phyloP scores from a whole-genome alignment of 2,329 filamentous ascomycete genomes.

The Rutstroemia sp. region DNA sequence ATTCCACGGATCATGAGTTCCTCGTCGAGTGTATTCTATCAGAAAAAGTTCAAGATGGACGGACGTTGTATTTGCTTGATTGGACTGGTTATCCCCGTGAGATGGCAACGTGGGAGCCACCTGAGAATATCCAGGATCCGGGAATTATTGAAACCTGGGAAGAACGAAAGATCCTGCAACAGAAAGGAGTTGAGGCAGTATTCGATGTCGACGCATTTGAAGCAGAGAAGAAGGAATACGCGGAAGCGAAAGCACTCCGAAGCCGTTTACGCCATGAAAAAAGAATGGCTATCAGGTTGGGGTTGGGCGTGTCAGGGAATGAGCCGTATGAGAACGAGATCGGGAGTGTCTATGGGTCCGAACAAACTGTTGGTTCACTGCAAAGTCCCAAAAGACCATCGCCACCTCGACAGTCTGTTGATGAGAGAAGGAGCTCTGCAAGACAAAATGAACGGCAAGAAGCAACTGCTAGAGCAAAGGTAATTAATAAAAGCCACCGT shows the following conservation, averaged over 20 bases:
- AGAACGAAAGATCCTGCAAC: slow-evolving; percentile 20
- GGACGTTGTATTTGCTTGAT: slow-evolving; percentile 49
- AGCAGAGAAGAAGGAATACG: not conserved
- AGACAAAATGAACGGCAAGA: not conserved
- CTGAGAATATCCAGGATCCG: slow-evolving; percentile 32
- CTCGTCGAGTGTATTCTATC: slow-evolving; percentile 41
- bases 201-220: slow-evolving; percentile 22
- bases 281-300: too few species aligned
- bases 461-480: not conserved
- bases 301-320: not conserved
- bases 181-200: slow-evolving; percentile 12
- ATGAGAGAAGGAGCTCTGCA: not conserved
- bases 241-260: slow-evolving; percentile 12
- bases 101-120: slow-evolving; percentile 48
- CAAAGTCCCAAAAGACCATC: slow-evolving; percentile 12
- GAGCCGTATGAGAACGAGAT: not conserved
- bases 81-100: slow-evolving; percentile 55
- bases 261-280: not conserved
- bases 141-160: slow-evolving; percentile 31
- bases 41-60: slow-evolving; percentile 33
- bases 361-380: not conserved
- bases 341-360: not conserved
- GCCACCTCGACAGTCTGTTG: not conserved
- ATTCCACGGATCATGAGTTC: slow-evolving; percentile 25
- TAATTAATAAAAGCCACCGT: not conserved